A percentile compares a stretch with the other conserved stretches of the same genome.
These are phyloP conservation scores for Boletus eberwhitei DNA, from an alignment of 768 basidiomycete species.

Conservation along the genomic window DNA sequence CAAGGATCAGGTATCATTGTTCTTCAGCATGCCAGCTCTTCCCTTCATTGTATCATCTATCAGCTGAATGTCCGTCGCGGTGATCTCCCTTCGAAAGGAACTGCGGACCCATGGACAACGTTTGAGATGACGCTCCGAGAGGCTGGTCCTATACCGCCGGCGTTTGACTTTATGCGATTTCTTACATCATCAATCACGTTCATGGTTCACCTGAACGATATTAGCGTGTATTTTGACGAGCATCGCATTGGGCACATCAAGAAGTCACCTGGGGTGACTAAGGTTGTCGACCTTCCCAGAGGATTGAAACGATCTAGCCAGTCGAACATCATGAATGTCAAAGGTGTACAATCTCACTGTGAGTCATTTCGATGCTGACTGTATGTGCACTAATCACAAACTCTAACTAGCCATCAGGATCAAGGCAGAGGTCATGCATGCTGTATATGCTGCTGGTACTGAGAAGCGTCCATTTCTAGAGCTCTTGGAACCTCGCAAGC, in stretches of 20 bases:
- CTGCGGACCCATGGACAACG: slow-evolving; percentile 64
- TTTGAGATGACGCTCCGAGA: slow-evolving; percentile 90
- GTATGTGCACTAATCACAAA: no score
- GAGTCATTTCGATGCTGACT: no score
- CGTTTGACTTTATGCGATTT: slow-evolving; percentile 88
- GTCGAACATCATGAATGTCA: no score
- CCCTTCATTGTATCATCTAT: slow-evolving; percentile 2
- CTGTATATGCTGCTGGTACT: no score
- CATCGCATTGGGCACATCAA: slow-evolving; percentile 63
- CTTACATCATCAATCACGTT: slow-evolving; percentile 91
- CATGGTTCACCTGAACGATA: slow-evolving; percentile 73
- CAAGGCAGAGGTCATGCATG: no score
- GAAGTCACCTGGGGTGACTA: slow-evolving; percentile 43
- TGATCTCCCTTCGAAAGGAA: slow-evolving; percentile 42
- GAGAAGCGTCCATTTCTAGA: no score
- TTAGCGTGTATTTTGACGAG: slow-evolving; percentile 82
- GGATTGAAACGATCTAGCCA: no score
- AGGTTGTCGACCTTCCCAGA: slow-evolving; percentile 47
- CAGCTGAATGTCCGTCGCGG: slow-evolving; percentile 85
- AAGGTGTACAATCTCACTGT: no score
- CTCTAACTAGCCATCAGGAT: no score
- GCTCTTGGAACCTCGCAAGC: no score
- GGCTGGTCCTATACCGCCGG: slow-evolving; percentile 69
- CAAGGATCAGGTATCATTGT: slow-evolving; percentile 66
- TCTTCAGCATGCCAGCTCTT: background rate